Percentiles rank a stretch among this genome's conserved stretches.
Evolutionary conservation across 2,329 filamentous ascomycete genomes (phyloP).

Genomic region (Geosmithia morbida): DNA sequence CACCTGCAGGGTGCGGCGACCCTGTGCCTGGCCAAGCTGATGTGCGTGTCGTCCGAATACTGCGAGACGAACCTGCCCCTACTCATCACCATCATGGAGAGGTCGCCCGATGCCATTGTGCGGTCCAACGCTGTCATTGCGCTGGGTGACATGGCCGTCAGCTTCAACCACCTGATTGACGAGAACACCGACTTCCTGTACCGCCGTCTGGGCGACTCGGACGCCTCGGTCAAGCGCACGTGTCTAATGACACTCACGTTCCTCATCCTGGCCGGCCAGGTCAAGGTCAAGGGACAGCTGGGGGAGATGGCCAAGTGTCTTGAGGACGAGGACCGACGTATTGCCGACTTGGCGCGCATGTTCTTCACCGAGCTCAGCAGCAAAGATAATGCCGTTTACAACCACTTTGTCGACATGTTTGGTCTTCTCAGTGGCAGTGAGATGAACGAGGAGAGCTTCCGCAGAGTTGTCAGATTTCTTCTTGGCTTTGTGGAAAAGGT

Average conservation of each 20-base stretch:
- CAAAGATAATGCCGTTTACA: slow-evolving; percentile 98
- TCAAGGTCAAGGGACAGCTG: slow-evolving; percentile 97
- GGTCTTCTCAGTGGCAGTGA: slow-evolving; percentile 67
- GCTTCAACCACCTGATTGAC: slow-evolving; percentile 98
- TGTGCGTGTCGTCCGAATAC: slow-evolving; percentile 96
- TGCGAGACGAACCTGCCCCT: slow-evolving; percentile 87
- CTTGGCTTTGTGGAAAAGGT: slow-evolving; percentile 97
- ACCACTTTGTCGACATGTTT: slow-evolving; percentile 99
- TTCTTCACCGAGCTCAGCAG: slow-evolving; percentile 97
- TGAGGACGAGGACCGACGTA: slow-evolving; percentile 88
- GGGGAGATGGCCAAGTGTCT: slow-evolving; percentile 99
- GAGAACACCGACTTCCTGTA: slow-evolving; percentile 99
- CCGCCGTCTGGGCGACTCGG: slow-evolving; percentile 75
- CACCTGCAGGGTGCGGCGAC: slow-evolving; percentile 88
- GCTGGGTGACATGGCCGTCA: slow-evolving; percentile 96
- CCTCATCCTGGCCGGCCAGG: slow-evolving; percentile 88
- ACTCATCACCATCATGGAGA: slow-evolving; percentile 95
- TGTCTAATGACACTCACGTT: slow-evolving; percentile 98
- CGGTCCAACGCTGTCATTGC: slow-evolving; percentile 95
- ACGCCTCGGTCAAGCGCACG: slow-evolving; percentile 85
- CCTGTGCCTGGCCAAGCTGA: slow-evolving; percentile 89
- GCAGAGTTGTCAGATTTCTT: slow-evolving; percentile 79
- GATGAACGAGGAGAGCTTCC: slow-evolving; percentile 75
- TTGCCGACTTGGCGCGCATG: slow-evolving; percentile 88
- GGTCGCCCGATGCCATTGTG: slow-evolving; percentile 81